Evolutionary conservation across 352 stramenopile species (phyloP).

Genomic region (Pythium sukuiense): DNA sequence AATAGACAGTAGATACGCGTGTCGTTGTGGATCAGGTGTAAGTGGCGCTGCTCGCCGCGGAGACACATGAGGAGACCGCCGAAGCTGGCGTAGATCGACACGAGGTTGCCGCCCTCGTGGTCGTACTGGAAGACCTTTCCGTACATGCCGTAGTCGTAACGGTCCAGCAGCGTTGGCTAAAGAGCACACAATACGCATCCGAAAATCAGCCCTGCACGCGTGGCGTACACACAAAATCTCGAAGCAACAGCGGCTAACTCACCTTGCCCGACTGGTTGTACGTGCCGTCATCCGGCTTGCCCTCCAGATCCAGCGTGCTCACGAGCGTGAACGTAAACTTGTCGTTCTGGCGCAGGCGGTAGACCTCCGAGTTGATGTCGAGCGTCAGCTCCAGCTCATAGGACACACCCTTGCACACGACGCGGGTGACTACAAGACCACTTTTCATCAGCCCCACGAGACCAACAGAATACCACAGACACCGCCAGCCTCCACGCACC

Average conservation of each 20-base stretch:
- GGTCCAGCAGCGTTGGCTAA: slow-evolving; percentile 92
- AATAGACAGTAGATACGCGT: slow-evolving; percentile 94
- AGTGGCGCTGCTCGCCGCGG: slow-evolving; percentile 95
- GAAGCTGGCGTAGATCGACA: slow-evolving; percentile 95
- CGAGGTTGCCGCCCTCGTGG: slow-evolving; percentile 93
- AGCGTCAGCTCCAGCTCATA: slow-evolving; percentile 98
- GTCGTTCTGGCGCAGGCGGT: slow-evolving; percentile 93
- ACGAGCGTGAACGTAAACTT: slow-evolving; percentile 97
- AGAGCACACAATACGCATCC: not conserved
- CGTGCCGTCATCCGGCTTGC: slow-evolving; percentile 93
- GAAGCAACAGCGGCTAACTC: slow-evolving; percentile 1
- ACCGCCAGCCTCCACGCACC: slow-evolving; percentile 36
- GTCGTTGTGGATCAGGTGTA: slow-evolving; percentile 97
- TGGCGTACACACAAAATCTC: not conserved
- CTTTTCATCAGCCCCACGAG: not conserved
- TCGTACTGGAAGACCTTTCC: slow-evolving; percentile 97
- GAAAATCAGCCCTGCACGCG: not conserved
- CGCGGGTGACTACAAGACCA: slow-evolving; percentile 81
- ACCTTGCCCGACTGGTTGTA: slow-evolving; percentile 93
- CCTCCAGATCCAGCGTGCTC: slow-evolving; percentile 95
- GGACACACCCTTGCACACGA: slow-evolving; percentile 96
- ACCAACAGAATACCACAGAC: not conserved
- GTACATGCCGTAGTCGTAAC: slow-evolving; percentile 99
- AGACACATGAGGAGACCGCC: slow-evolving; percentile 97
- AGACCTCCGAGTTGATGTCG: slow-evolving; percentile 98